Evolutionary conservation across 2,329 filamentous ascomycete species (phyloP).

Genomic region (Calonectria fujianensis): DNA sequence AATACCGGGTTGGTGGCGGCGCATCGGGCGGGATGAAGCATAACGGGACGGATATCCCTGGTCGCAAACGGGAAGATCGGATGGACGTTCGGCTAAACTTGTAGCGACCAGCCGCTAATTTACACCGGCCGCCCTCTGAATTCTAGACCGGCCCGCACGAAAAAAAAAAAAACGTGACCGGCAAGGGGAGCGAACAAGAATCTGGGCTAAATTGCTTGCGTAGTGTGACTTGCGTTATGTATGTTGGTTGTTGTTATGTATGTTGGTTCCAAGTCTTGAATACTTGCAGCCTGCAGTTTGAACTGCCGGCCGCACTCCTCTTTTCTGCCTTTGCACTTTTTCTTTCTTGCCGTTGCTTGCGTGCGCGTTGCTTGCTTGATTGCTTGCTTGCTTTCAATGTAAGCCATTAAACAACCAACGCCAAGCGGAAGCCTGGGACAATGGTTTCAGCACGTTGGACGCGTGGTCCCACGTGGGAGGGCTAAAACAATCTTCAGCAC

Average conservation of each 20-base stretch:
- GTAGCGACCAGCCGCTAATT: neutral
- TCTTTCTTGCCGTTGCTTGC: neutral
- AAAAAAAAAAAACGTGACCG: neutral
- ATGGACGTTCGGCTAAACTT: slow-evolving; percentile 22
- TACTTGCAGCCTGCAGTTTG: slow-evolving; percentile 10
- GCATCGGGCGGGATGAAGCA: slow-evolving; percentile 32
- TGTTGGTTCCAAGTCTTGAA: slow-evolving; percentile 8
- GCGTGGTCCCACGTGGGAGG: slow-evolving; percentile 5
- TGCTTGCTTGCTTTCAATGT: slow-evolving; percentile 8
- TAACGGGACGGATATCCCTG: slow-evolving; percentile 32
- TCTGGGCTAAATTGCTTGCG: slow-evolving; percentile 5
- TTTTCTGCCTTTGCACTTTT: neutral
- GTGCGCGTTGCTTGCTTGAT: neutral
- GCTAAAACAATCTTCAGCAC: slow-evolving; percentile 8
- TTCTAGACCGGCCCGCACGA: slow-evolving; percentile 6
- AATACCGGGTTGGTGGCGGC: slow-evolving; percentile 20
- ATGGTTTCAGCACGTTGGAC: neutral
- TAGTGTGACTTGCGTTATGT: slow-evolving; percentile 9
- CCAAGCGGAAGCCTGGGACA: neutral
- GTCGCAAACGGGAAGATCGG: slow-evolving; percentile 38
- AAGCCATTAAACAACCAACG: slow-evolving; percentile 18
- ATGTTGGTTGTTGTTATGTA: slow-evolving; percentile 19
- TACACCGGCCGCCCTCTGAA: neutral
- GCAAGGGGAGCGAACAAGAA: neutral
- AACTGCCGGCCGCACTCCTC: slow-evolving; percentile 6